Base-by-base conservation (phyloP, 2,329 filamentous ascomycete genomes). In the Ciborinia camelliae region DNA sequence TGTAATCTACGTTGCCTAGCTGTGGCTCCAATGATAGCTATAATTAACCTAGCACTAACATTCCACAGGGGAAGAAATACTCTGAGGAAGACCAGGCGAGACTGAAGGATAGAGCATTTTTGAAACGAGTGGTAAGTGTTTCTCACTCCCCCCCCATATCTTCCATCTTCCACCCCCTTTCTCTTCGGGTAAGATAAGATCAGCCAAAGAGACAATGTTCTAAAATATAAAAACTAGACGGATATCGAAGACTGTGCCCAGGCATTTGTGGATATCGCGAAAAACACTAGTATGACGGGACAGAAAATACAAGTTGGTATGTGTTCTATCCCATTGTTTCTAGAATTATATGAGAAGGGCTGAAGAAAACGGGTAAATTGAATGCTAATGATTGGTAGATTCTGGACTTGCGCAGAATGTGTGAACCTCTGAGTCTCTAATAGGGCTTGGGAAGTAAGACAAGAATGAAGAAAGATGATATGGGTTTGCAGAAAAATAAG, bases 161-260 rank as follows among this genome's bases (percentile, higher is more conserved):
- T n/a, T n/a, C n/a, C n/a, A n/a, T n/a, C n/a, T n/a, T n/a, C n/a
- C n/a, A n/a, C n/a, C n/a, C n/a, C n/a, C n/a, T n/a, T n/a, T n/a
- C n/a, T n/a, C n/a, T n/a, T n/a, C n/a, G n/a, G n/a, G n/a, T n/a
- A n/a, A 37, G 35, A 15, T 4, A 23, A 26, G n/a, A 7, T 26
- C 10, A 3, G n/a, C 32, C 41, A 14, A 59, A 32, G 8, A 32
- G 10, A 63, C 10, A 10, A 15, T 39, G 8, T 61, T 15, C 61
- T 55, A 23, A 55, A 28, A 28, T 28, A 23, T 0, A 35, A 23
- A 43, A 57, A 5, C 2, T 50, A 81, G 75, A 82, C 80, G 32
- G 79, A 79, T 67, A 70, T 84, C 50, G 77, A 81, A 12, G 83
- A 86, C 69, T 84, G 81, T 64, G 84, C 81, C 3, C 79, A 85